Evolutionary conservation across 208 protist species (phyloP).

Genomic region (Trichomonas vaginalis): DNA sequence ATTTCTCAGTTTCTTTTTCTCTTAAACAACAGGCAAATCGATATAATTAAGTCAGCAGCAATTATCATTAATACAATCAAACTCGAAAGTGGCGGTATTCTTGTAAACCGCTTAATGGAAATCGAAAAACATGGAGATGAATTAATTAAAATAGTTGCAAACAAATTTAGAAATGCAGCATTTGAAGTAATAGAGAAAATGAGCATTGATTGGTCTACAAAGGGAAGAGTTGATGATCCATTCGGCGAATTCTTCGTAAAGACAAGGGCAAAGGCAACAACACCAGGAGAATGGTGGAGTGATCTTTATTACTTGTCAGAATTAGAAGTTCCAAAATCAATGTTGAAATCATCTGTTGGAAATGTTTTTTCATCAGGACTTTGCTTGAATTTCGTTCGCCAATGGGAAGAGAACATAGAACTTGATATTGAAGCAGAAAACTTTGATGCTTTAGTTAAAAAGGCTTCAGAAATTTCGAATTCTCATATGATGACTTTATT

Average conservation of each 20-base stretch:
- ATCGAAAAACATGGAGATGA: not conserved
- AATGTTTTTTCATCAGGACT: not conserved
- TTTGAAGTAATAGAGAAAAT: not conserved
- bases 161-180: not conserved
- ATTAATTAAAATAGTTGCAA: not conserved
- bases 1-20: not conserved
- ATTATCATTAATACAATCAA: not conserved
- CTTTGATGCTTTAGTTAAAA: not conserved
- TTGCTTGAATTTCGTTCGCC: not conserved
- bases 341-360: not conserved
- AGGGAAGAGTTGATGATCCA: not conserved
- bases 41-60: not conserved
- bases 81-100: not conserved
- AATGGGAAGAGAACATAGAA: not conserved
- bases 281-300: not conserved
- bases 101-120: not conserved
- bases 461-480: not conserved
- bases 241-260: not conserved
- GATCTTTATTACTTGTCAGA: not conserved
- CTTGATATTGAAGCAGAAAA: not conserved
- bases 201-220: not conserved
- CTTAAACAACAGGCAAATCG: not conserved
- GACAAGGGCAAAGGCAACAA: not conserved
- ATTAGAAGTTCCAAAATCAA: not conserved
- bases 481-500: not conserved